phyloP scores from a whole-genome alignment of 305 asterid species.

The Fraxinus platypoda region DNA sequence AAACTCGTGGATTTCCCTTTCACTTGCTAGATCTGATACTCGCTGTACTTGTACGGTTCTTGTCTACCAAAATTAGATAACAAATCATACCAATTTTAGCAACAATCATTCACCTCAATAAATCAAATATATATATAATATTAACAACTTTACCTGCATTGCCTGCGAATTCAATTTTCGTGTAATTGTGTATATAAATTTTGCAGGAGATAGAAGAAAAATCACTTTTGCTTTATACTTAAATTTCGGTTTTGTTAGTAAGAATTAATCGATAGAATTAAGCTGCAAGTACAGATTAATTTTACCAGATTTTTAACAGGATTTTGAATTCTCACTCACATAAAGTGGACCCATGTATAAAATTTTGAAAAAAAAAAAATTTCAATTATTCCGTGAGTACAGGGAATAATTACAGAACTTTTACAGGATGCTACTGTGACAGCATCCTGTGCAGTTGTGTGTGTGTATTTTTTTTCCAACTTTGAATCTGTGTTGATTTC shows the following conservation, averaged over 20 bases:
- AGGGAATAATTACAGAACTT: too few relatives aligned
- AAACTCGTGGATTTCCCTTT: slow-evolving; percentile 93
- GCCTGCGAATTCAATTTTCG: slow-evolving; percentile 16
- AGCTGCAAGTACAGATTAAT: too few relatives aligned
- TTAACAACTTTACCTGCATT: slow-evolving; percentile 40
- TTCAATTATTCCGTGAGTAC: too few relatives aligned
- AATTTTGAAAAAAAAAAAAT: too few relatives aligned
- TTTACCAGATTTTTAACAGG: too few relatives aligned
- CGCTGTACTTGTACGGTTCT: slow-evolving; percentile 75
- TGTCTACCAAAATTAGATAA: slow-evolving; percentile 31
- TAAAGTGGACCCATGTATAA: too few relatives aligned
- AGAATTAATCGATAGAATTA: slow-evolving; percentile 15
- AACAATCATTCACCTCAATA: background rate
- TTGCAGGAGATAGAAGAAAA: slow-evolving; percentile 19
- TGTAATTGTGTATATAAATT: slow-evolving; percentile 2
- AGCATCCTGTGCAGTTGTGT: too few relatives aligned
- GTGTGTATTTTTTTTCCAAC: too few relatives aligned
- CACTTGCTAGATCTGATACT: slow-evolving; percentile 87
- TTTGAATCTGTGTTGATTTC: too few relatives aligned
- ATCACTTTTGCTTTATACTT: slow-evolving; percentile 20
- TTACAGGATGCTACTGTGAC: too few relatives aligned
- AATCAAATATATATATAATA: background rate
- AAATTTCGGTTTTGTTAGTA: slow-evolving; percentile 3
- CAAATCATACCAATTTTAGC: background rate
- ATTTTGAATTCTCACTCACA: too few relatives aligned